phyloP scores from a whole-genome alignment of 148 eudicot species.

The Nepenthes mirabilis region DNA sequence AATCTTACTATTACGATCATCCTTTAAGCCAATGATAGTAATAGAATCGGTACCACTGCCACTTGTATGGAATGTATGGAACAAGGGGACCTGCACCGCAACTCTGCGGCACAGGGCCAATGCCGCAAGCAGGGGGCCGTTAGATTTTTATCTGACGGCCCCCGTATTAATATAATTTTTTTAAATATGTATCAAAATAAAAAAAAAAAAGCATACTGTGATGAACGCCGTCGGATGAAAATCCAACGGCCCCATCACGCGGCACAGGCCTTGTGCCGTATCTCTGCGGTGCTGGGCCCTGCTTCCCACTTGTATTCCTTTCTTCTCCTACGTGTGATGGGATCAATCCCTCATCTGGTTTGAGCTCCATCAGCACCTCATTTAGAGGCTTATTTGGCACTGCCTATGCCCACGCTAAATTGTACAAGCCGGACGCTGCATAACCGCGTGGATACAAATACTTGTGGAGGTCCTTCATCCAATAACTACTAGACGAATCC shows the following conservation, averaged over 20 bases:
- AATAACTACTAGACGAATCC: slow-evolving; percentile 8
- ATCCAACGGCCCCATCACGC: too few species aligned
- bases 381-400: slow-evolving; percentile 85
- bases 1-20: not conserved
- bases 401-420: slow-evolving; percentile 94
- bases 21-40: not conserved
- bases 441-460: slow-evolving; percentile 46
- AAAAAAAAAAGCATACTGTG: too few species aligned
- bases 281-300: too few species aligned
- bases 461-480: slow-evolving; percentile 65
- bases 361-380: slow-evolving; percentile 37
- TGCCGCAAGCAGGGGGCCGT: too few species aligned
- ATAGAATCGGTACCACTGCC: not conserved
- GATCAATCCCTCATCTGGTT: not conserved
- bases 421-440: slow-evolving; percentile 51
- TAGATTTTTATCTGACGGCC: too few species aligned
- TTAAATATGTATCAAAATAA: too few species aligned
- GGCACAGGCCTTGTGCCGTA: too few species aligned
- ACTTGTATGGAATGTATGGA: too few species aligned
- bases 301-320: not conserved
- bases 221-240: too few species aligned
- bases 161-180: too few species aligned
- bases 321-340: not conserved
- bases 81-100: too few species aligned
- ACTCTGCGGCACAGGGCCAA: too few species aligned